These are phyloP conservation scores for Kwoniella europaea DNA, from an alignment of 768 basidiomycete species.

Conservation along the genomic window DNA sequence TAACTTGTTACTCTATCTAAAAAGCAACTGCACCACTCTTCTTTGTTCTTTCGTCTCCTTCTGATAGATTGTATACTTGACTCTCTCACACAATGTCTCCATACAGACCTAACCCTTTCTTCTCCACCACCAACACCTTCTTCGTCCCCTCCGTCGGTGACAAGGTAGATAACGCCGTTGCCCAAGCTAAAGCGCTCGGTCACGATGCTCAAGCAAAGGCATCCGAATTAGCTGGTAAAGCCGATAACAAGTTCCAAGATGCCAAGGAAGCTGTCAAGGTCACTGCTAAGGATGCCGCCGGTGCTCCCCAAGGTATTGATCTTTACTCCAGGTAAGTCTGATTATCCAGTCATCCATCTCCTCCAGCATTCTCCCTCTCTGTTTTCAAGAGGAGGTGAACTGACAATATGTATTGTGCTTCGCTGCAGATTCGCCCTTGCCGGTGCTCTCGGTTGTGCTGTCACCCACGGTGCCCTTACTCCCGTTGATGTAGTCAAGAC, in stretches of 20 bases:
- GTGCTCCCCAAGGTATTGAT: slow-evolving; percentile 52
- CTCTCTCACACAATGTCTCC: slow-evolving; percentile 24
- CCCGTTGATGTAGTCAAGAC: slow-evolving; percentile 94
- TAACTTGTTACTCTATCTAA: neutral
- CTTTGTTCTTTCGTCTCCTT: neutral
- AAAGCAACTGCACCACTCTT: neutral
- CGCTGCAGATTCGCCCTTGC: slow-evolving; percentile 56
- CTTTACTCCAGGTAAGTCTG: slow-evolving; percentile 53
- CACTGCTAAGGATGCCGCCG: slow-evolving; percentile 31
- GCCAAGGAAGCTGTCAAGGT: slow-evolving; percentile 53
- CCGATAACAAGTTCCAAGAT: slow-evolving; percentile 50
- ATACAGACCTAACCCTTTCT: slow-evolving; percentile 57
- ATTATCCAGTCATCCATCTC: neutral
- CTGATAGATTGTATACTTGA: neutral
- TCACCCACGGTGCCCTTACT: slow-evolving; percentile 59
- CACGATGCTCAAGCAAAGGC: slow-evolving; percentile 44
- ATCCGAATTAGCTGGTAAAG: slow-evolving; percentile 38
- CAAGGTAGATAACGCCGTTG: slow-evolving; percentile 57
- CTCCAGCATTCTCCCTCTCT: neutral
- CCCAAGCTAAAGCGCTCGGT: slow-evolving; percentile 44
- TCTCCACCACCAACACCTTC: slow-evolving; percentile 53
- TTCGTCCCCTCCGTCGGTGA: slow-evolving; percentile 57
- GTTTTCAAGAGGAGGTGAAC: neutral
- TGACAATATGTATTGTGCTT: slow-evolving; percentile 3
- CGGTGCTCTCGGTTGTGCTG: slow-evolving; percentile 58